Evolutionary conservation across 805 yeast species (phyloP), one percentile per base, ranked within the genome.

Genomic region (Starmerella vitae): DNA sequence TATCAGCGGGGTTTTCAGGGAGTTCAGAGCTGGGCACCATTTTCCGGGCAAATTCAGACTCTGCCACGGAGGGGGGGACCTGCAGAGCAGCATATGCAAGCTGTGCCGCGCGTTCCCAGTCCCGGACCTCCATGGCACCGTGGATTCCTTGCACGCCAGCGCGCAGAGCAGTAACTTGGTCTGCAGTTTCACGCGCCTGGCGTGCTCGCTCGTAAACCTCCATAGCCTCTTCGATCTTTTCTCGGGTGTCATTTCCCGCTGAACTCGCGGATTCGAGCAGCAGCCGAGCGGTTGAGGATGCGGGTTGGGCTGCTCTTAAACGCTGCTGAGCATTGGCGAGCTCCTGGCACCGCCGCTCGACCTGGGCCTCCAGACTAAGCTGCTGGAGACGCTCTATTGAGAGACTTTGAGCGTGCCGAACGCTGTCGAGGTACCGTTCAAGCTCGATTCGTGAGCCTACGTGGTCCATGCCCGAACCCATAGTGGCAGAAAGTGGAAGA

Each of bases 11-110:
- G 37, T 70, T 62, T 36, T 83, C 93, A 0, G 95, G 94, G 13
- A 85, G 67, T 40, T 83, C 93, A 9, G 79, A 65, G 0, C 93
- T 75, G 0, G 98, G 98, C 14, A 88, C 88, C 51, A 80, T 81
- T 33, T 68, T 74, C 36, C 75, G 69, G 2, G 93, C 88, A 57
- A 78, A 85, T 39, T 71, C 64, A 15, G 94, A 86, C 13, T 59
- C 63, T 13, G 79, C 54, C 5, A 70, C 50, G 1, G 65, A 67
- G 1, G 57, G 48, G 0, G 93, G 82, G 28, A 88, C 60, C 5
- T 55, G 40, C 34, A 70, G 61, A 3, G 78, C 73, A 20, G 62
- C 62, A 41, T 61, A 53, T 4, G 85, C 78, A 14, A 84, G 70
- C 38, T 63, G 63, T 0, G 94, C 88, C 1, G 94, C 94, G n/a